Evolutionary conservation across 495 filamentous ascomycete genomes (phyloP), one percentile per base, ranked within the genome.

Genomic region (Tuber microsphaerosporum): DNA sequence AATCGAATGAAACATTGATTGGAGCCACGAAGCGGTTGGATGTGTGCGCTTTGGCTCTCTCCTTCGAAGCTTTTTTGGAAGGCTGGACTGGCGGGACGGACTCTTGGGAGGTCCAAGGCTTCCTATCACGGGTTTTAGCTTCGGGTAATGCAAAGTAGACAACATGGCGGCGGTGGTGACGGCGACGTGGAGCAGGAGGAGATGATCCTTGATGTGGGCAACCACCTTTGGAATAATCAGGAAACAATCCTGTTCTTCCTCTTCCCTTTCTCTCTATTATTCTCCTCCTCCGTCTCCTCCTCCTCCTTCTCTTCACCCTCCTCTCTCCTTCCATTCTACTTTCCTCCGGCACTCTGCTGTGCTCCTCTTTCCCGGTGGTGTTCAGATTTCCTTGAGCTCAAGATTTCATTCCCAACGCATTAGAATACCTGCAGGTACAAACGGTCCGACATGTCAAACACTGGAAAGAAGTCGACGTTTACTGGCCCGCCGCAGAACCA

Each of bases 21-120:
- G 77, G 77, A 79, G 77, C 77, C 77, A 79, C 77, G 77, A 79
- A 75, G 77, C 77, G 77, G 77, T 73, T 72, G 68, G 76, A 61
- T 68, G 69, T 41, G 70, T 74, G 76, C 17, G 56, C 56, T 65
- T 65, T 34, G 56, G 56, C 56, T 65, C 56, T 34, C 56, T 34
- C 56, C 12, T 65, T 17, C 16, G 26, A 65, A 65, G 14, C 9
- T 31, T 31, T 34, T 65, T 65, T 65, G 14, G 56, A 65, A 65
- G 56, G 14, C 14, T 65, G 19, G 56, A 34, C 56, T 65, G 56
- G 56, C 56, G 56, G 56, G 56, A 34, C 26, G 26, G 56, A 34
- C 26, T 65, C 12, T 17, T 34, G 26, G 56, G 26, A 65, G 56
- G 56, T 65, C 74, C 70, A 75, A 73, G 70, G 77, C 76, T 74